phyloP scores from a whole-genome alignment of 768 basidiomycete genomes.

The Strobilomyces dryophilus region DNA sequence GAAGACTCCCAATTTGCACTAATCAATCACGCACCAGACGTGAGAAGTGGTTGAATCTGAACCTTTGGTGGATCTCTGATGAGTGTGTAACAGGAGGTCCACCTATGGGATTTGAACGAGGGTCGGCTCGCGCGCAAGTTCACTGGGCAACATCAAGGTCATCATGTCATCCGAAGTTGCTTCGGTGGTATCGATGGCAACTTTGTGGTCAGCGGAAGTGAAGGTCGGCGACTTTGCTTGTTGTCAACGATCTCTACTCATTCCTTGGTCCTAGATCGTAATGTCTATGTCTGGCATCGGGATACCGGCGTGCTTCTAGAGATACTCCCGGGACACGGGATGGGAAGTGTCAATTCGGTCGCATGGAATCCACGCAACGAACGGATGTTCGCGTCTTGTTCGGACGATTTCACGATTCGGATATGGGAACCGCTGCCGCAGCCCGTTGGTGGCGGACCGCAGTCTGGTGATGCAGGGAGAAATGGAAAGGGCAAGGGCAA shows the following conservation, averaged over 20 bases:
- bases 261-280: slow-evolving; percentile 59
- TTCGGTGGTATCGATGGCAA: slow-evolving; percentile 89
- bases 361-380: slow-evolving; percentile 92
- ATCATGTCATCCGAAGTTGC: slow-evolving; percentile 86
- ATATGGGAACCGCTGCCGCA: slow-evolving; percentile 69
- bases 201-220: slow-evolving; percentile 91
- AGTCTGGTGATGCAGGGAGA: slow-evolving; percentile 21
- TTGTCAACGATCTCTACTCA: slow-evolving; percentile 5
- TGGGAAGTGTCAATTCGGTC: slow-evolving; percentile 90
- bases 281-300: slow-evolving; percentile 94
- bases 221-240: slow-evolving; percentile 56
- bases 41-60: slow-evolving; percentile 36
- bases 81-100: slow-evolving; percentile 64
- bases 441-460: slow-evolving; percentile 14
- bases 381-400: slow-evolving; percentile 94
- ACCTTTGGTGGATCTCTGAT: slow-evolving; percentile 4
- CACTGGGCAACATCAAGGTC: slow-evolving; percentile 78
- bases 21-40: slow-evolving; percentile 84
- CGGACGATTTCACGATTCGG: slow-evolving; percentile 87
- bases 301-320: slow-evolving; percentile 82
- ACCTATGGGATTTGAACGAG: slow-evolving; percentile 76
- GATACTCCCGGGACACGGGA: slow-evolving; percentile 81
- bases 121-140: slow-evolving; percentile 74
- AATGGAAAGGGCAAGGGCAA: slow-evolving; percentile 66
- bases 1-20: slow-evolving; percentile 83